A percentile compares a stretch with the other conserved stretches of the same genome.
These are phyloP conservation scores for Grigorovia humatica DNA, from an alignment of 805 yeast genomes.

Conservation along the genomic window DNA sequence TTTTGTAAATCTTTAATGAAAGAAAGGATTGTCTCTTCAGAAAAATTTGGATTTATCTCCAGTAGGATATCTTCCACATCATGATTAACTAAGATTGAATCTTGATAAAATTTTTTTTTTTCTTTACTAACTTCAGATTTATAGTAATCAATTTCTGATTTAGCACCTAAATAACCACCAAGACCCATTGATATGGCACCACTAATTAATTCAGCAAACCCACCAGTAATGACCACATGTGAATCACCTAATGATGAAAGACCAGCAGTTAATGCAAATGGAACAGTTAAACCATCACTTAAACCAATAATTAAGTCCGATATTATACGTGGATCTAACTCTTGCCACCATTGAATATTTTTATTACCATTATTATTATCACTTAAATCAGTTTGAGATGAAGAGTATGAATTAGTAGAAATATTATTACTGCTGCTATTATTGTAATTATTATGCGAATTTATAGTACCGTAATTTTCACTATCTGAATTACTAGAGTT, in stretches of 20 bases:
- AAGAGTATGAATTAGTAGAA: not conserved
- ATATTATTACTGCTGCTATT: not conserved
- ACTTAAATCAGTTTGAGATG: not conserved
- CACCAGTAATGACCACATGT: constrained; percentile 90
- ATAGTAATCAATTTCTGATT: constrained; percentile 72
- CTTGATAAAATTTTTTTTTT: constrained; percentile 54
- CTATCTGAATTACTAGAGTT: not conserved
- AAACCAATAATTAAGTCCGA: constrained; percentile 89
- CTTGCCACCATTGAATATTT: not conserved
- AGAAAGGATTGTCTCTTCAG: constrained; percentile 60
- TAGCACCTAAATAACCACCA: constrained; percentile 94
- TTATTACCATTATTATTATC: not conserved
- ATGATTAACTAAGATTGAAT: constrained; percentile 55
- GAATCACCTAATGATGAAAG: constrained; percentile 83
- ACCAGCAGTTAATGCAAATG: constrained; percentile 98
- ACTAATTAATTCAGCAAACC: constrained; percentile 91
- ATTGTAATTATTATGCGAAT: not conserved
- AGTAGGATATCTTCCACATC: constrained; percentile 73
- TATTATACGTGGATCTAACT: constrained; percentile 82
- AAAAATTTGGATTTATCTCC: constrained; percentile 48
- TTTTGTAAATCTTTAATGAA: constrained; percentile 72
- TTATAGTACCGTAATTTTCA: not conserved
- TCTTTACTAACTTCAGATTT: constrained; percentile 61
- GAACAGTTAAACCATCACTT: constrained; percentile 93
- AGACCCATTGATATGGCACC: constrained; percentile 98